Conservation (phyloP, 345 rosid species). For the Leavenworthia alabamica region DNA sequence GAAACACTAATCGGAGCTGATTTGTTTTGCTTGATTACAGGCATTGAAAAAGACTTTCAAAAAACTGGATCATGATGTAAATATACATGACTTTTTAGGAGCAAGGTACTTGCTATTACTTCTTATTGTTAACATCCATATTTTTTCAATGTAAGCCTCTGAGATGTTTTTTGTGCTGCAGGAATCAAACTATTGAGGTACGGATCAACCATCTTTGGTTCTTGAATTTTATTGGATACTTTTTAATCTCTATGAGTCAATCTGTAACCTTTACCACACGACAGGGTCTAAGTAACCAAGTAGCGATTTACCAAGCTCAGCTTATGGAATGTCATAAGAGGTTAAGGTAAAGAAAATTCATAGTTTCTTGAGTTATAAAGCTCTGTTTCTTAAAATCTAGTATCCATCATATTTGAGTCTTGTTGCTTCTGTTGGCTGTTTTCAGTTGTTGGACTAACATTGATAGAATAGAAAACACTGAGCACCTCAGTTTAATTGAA, state of each 20-base stretch:
- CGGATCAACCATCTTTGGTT: not conserved
- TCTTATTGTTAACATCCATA: conserved; percentile 1
- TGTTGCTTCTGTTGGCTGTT: conserved; percentile 13
- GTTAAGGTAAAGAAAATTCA: conserved; percentile 52
- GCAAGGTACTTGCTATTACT: conserved; percentile 41
- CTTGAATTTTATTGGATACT: not conserved
- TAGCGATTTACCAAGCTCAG: conserved; percentile 49
- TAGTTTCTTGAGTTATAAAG: conserved; percentile 5
- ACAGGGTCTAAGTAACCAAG: conserved; percentile 66
- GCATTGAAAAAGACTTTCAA: conserved; percentile 83
- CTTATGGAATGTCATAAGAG: conserved; percentile 63
- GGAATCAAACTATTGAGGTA: conserved; percentile 75
- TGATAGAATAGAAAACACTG: conserved; percentile 56
- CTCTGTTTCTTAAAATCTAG: not conserved
- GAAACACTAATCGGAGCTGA: not conserved
- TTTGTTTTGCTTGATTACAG: conserved; percentile 38
- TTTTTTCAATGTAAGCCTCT: conserved; percentile 1
- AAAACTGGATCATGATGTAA: conserved; percentile 89
- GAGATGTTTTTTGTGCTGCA: conserved; percentile 33
- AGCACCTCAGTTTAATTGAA: conserved; percentile 69
- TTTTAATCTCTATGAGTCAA: conserved; percentile 4
- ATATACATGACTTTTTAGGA: conserved; percentile 73
- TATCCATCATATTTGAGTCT: not conserved
- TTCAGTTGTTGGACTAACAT: conserved; percentile 72
- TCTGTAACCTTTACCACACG: conserved; percentile 18